Evolutionary conservation across 768 basidiomycete species (phyloP).

Genomic region (Amanita exitialis): DNA sequence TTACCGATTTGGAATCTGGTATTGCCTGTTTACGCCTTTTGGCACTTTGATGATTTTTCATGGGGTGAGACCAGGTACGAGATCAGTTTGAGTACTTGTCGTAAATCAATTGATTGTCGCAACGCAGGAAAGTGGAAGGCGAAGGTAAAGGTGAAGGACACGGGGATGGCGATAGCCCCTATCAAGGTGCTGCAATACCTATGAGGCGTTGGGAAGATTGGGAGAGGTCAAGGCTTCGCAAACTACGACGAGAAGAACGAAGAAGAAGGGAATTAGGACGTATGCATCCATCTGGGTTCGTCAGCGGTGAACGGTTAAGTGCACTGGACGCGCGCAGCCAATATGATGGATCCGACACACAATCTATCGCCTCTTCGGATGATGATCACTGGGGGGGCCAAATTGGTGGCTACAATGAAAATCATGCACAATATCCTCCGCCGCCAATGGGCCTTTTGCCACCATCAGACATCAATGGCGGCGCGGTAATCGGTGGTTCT

Average conservation of each 20-base stretch:
- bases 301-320: constrained; percentile 50
- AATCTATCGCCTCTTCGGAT: constrained; percentile 78
- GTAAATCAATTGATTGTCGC: neutral
- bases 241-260: constrained; percentile 79
- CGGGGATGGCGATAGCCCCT: constrained; percentile 46
- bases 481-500: constrained; percentile 48
- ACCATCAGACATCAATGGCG: constrained; percentile 26
- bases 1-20: constrained; percentile 96
- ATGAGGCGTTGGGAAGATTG: constrained; percentile 99
- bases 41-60: constrained; percentile 99
- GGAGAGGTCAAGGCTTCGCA: constrained; percentile 92
- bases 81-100: constrained; percentile 7
- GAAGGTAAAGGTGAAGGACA: constrained; percentile 77
- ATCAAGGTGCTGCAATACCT: constrained; percentile 59
- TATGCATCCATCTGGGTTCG: constrained; percentile 56
- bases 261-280: constrained; percentile 77
- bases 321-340: constrained; percentile 50
- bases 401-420: constrained; percentile 93
- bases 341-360: constrained; percentile 72
- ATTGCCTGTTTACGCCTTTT: constrained; percentile 91
- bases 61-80: constrained; percentile 96
- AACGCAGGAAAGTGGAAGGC: constrained; percentile 83
- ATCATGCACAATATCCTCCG: constrained; percentile 66
- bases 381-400: constrained; percentile 95
- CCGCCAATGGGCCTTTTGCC: constrained; percentile 68